Evolutionary conservation across 371 early-diverging fungal genomes (phyloP), one percentile per base, ranked within the genome.

Genomic region (Circinella umbellata): DNA sequence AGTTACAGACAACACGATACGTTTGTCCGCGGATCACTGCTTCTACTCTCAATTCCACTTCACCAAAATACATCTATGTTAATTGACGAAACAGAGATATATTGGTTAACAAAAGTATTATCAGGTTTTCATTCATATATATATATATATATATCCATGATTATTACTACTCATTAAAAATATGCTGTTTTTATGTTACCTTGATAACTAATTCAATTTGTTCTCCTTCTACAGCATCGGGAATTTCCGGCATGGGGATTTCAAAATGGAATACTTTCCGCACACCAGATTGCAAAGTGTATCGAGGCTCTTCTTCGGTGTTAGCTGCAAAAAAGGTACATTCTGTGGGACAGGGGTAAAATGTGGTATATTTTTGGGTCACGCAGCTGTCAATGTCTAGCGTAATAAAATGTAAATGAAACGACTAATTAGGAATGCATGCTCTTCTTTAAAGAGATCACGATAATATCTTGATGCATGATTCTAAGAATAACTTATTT

Each of bases 21-120:
- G 85, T 84, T 69, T 83, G 80, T 48, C 85, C 84, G 18, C 82
- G 71, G 48, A 88, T 87, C 34, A 85, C 73, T 4, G 89, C 89
- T 70, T 88, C 89, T 11, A 87, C 89, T 53, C 87, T 79, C 55
- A 87, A 76, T 63, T 88, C 89, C 4, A 86, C 80, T 70, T 87
- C 86, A 62, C 89, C 89, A 75, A 88, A 88, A 61, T 88, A 86
- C 86, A 87, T 88, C 81, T 86, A 42, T 13, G 42, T 17, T 34
- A 42, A 53, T n/a, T 37, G 8, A 53, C 55, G 35, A 61, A 14
- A 27, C 27, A 27, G 27, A 27, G 27, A 27, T 27, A 27, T 27
- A 27, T 1, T 27, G 2, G 2, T 27, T 27, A 27, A 2, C 2
- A 27, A 54, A 60, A 13, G 60, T 57, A n/a, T 51, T 59, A 9